A percentile compares a stretch with the other conserved stretches of the same genome.
These are phyloP conservation scores for Mortierella antarctica DNA, from an alignment of 192 early-diverging fungal genomes.

Conservation along the genomic window DNA sequence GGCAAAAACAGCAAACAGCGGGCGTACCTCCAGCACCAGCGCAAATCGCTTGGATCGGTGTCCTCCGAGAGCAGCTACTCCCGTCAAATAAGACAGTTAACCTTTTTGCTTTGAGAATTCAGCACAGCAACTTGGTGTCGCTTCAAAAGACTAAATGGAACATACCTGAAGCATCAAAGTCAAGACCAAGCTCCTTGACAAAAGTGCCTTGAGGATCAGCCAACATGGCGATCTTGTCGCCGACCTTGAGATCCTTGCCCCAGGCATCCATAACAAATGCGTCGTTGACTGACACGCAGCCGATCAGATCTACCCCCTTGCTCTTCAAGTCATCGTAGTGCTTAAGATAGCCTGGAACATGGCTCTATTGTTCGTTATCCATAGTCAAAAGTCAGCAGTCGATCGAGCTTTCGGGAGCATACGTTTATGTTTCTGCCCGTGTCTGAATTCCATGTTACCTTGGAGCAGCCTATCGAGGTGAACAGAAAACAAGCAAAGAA, in stretches of 20 bases:
- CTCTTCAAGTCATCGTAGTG: conserved; percentile 55
- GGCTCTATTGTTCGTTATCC: conserved; percentile 27
- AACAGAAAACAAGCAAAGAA: not conserved
- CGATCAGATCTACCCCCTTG: conserved; percentile 64
- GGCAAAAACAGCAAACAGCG: not conserved
- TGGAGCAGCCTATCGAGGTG: conserved; percentile 21
- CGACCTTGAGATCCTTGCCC: conserved; percentile 53
- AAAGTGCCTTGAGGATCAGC: conserved; percentile 67
- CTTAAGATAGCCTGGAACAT: conserved; percentile 64
- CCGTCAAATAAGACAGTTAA: not conserved
- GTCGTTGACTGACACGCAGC: conserved; percentile 63
- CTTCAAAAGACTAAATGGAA: not conserved
- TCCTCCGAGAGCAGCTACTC: conserved; percentile 57
- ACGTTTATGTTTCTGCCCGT: not conserved
- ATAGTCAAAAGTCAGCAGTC: too few species aligned
- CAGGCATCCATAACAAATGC: conserved; percentile 68
- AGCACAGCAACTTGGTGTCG: not conserved
- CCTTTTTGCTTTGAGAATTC: not conserved
- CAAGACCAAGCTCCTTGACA: conserved; percentile 60
- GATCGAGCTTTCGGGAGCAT: too few species aligned
- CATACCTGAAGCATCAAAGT: conserved; percentile 68
- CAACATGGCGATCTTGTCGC: conserved; percentile 60
- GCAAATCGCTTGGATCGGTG: conserved; percentile 65
- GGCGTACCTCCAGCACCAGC: conserved; percentile 58
- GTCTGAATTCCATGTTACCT: conserved; percentile 17